Evolutionary conservation across 768 basidiomycete species (phyloP).

Genomic region (Dacryopinax spathularia): DNA sequence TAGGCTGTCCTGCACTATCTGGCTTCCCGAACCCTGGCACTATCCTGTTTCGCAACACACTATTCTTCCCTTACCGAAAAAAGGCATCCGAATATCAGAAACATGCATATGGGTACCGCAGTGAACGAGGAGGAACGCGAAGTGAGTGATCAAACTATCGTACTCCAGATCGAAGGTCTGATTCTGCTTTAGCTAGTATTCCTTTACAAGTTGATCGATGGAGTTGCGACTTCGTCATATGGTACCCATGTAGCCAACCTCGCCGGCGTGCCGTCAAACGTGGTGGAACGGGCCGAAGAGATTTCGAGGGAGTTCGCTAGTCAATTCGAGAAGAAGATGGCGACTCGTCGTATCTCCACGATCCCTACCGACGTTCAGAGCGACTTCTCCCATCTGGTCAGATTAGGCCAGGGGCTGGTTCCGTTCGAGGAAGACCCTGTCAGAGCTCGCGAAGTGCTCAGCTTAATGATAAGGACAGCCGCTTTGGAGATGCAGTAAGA

Average conservation of each 20-base stretch:
- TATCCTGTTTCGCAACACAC: slow-evolving; percentile 96
- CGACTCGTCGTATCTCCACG: slow-evolving; percentile 28
- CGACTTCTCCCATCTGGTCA: slow-evolving; percentile 69
- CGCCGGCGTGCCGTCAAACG: slow-evolving; percentile 73
- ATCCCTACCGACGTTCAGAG: slow-evolving; percentile 75
- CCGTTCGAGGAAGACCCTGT: not conserved
- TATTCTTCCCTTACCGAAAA: slow-evolving; percentile 94
- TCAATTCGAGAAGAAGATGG: slow-evolving; percentile 48
- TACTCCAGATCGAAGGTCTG: not conserved
- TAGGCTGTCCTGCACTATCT: slow-evolving; percentile 88
- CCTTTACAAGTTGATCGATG: slow-evolving; percentile 84
- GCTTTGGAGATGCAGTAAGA: not conserved
- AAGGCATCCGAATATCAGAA: slow-evolving; percentile 83
- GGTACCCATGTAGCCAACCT: slow-evolving; percentile 91
- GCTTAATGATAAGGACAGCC: not conserved
- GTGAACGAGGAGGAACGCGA: slow-evolving; percentile 86
- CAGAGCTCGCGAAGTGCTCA: not conserved
- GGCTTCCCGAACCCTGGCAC: slow-evolving; percentile 77
- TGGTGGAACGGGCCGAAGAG: slow-evolving; percentile 77
- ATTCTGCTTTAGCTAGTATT: slow-evolving; percentile 57
- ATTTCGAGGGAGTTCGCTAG: slow-evolving; percentile 77
- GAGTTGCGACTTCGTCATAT: slow-evolving; percentile 76
- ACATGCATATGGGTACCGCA: slow-evolving; percentile 90
- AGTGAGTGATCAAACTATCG: slow-evolving; percentile 30
- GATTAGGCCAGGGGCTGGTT: slow-evolving; percentile 8